phyloP scores from a whole-genome alignment of 2,329 filamentous ascomycete species.

The Ascochyta fabae region DNA sequence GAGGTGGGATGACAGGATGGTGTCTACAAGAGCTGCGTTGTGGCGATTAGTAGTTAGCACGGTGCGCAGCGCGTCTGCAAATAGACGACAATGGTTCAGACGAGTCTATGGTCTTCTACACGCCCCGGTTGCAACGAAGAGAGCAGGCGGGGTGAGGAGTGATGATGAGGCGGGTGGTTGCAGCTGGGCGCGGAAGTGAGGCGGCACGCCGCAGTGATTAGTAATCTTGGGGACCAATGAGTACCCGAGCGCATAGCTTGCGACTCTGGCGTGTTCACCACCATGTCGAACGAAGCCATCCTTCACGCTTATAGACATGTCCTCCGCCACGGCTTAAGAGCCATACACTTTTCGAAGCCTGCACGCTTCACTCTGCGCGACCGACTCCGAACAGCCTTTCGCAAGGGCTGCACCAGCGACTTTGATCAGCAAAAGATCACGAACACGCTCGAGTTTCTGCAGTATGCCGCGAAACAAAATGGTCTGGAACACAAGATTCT shows the following conservation, averaged over 20 bases:
- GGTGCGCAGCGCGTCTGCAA: conserved; percentile 20
- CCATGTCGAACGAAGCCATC: conserved; percentile 54
- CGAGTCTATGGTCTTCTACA: conserved; percentile 28
- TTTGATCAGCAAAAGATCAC: conserved; percentile 57
- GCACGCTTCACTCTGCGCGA: conserved; percentile 68
- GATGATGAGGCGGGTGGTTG: conserved; percentile 12
- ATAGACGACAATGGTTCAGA: conserved; percentile 14
- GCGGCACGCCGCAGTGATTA: conserved; percentile 7
- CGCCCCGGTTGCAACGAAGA: conserved; percentile 26
- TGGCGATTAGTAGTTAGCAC: conserved; percentile 26
- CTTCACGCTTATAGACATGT: conserved; percentile 73
- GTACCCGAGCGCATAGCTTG: conserved; percentile 9
- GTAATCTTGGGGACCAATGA: conserved; percentile 7
- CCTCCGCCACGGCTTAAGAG: conserved; percentile 70
- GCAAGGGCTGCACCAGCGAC: conserved; percentile 37
- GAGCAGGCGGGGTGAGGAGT: conserved; percentile 28
- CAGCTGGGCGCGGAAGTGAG: conserved; percentile 7
- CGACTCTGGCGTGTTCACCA: conserved; percentile 8
- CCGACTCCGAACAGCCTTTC: conserved; percentile 52
- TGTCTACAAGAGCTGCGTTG: conserved; percentile 17
- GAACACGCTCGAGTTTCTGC: conserved; percentile 74
- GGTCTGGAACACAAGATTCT: conserved; percentile 76
- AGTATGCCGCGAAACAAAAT: conserved; percentile 66
- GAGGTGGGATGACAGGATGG: conserved; percentile 11
- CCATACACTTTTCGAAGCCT: conserved; percentile 74